Conservation (phyloP, 805 yeast genomes). For the Ogataea populi-albae region DNA sequence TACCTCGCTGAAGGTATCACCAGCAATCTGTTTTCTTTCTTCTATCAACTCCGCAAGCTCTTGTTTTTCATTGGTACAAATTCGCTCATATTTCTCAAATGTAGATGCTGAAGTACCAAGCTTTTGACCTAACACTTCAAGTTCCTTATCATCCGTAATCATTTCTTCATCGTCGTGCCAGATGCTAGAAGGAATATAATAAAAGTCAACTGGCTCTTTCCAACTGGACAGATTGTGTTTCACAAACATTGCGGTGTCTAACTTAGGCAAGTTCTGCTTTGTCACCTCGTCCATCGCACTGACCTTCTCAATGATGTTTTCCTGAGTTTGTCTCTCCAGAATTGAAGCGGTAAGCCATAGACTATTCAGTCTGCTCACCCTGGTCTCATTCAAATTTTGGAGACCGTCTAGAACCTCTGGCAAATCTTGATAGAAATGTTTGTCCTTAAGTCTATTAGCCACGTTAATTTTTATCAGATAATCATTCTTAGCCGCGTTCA, state of each 20-base stretch:
- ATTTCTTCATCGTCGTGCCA: slow-evolving; percentile 96
- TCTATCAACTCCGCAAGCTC: slow-evolving; percentile 41
- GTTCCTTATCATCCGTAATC: slow-evolving; percentile 54
- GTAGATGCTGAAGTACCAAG: slow-evolving; percentile 41
- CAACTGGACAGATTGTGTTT: slow-evolving; percentile 77
- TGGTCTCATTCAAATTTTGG: slow-evolving; percentile 80
- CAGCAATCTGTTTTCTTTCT: slow-evolving; percentile 34
- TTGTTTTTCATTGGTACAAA: slow-evolving; percentile 49
- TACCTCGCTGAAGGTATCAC: slow-evolving; percentile 34
- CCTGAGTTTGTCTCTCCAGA: slow-evolving; percentile 51
- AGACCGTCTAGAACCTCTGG: slow-evolving; percentile 85
- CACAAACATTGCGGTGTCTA: slow-evolving; percentile 87
- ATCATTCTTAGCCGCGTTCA: slow-evolving; percentile 85
- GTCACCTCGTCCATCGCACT: slow-evolving; percentile 54
- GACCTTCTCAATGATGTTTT: slow-evolving; percentile 43
- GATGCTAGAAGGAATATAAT: slow-evolving; percentile 81
- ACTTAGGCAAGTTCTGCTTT: slow-evolving; percentile 63
- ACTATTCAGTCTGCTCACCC: slow-evolving; percentile 68
- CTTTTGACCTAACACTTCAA: slow-evolving; percentile 51
- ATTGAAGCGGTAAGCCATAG: slow-evolving; percentile 59
- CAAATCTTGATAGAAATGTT: slow-evolving; percentile 85
- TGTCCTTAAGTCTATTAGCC: slow-evolving; percentile 89
- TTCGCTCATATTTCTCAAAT: slow-evolving; percentile 39
- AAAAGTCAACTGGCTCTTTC: slow-evolving; percentile 84
- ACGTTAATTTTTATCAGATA: slow-evolving; percentile 78